Conservation (phyloP, 192 early-diverging fungal genomes). For the Coemansia sp. region DNA sequence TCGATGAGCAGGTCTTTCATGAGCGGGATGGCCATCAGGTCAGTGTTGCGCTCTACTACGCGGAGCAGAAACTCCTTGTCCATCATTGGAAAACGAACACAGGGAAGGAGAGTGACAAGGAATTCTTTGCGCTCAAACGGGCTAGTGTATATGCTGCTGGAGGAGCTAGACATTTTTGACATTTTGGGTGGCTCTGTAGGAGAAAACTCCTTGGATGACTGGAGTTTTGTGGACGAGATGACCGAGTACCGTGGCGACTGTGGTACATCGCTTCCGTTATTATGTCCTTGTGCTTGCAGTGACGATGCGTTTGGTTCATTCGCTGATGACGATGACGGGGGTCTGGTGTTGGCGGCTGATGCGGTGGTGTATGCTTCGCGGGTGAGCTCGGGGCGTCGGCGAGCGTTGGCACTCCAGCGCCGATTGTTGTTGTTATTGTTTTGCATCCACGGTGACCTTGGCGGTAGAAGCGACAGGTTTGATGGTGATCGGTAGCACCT, state of each 20-base stretch:
- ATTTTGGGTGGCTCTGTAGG: conserved; percentile 10
- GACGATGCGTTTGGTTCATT: not conserved
- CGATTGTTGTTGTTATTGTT: conserved; percentile 5
- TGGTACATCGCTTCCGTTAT: not conserved
- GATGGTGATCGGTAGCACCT: conserved; percentile 49
- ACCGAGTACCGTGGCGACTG: conserved; percentile 23
- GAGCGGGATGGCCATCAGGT: conserved; percentile 43
- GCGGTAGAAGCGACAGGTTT: conserved; percentile 34
- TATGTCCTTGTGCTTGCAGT: not conserved
- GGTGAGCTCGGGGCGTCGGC: conserved; percentile 36
- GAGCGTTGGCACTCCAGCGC: not conserved
- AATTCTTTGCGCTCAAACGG: conserved; percentile 41
- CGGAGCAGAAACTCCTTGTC: conserved; percentile 44
- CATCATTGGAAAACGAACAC: conserved; percentile 52
- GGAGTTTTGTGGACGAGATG: conserved; percentile 22
- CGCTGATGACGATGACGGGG: not conserved
- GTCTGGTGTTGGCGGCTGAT: conserved; percentile 1
- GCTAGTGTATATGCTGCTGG: conserved; percentile 13
- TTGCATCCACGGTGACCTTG: conserved; percentile 29
- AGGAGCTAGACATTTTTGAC: conserved; percentile 1
- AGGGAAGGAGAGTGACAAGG: conserved; percentile 30
- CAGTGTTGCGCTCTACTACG: conserved; percentile 41
- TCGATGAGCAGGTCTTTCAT: conserved; percentile 56
- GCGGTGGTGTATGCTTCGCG: conserved; percentile 41
- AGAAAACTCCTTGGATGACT: not conserved